Conservation (phyloP, 768 basidiomycete species). For the Hygrophorus pudorinus region DNA sequence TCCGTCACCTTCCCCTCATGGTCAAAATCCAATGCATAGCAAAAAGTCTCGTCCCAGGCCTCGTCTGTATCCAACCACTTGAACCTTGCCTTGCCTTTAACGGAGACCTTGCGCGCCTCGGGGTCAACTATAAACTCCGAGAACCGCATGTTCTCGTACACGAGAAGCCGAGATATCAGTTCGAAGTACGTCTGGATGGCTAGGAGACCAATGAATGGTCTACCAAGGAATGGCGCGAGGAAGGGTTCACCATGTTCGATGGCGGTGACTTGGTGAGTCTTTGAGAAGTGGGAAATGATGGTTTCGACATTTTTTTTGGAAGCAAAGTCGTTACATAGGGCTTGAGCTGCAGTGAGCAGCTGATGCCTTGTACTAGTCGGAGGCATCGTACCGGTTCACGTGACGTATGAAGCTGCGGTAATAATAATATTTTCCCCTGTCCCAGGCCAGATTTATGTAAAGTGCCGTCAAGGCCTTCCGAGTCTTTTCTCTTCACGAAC, state of each 20-base stretch:
- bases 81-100: conserved; percentile 45
- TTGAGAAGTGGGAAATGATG: conserved; percentile 43
- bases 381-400: background rate
- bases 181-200: conserved; percentile 42
- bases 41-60: conserved; percentile 54
- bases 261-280: conserved; percentile 29
- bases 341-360: conserved; percentile 34
- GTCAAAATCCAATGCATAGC: conserved; percentile 53
- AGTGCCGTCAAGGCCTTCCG: background rate
- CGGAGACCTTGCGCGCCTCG: conserved; percentile 39
- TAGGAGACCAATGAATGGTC: conserved; percentile 31
- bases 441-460: background rate
- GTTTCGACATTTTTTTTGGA: conserved; percentile 28
- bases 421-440: background rate
- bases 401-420: background rate
- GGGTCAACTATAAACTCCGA: conserved; percentile 45
- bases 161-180: conserved; percentile 32
- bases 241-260: conserved; percentile 44
- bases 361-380: conserved; percentile 17
- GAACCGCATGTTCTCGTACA: conserved; percentile 44
- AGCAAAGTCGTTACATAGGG: conserved; percentile 46
- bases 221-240: conserved; percentile 55
- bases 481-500: background rate
- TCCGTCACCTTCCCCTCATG: conserved; percentile 40
- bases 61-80: conserved; percentile 44